Base-by-base conservation (phyloP, 2,329 filamentous ascomycete species). In the Chaetomium olivaceum region DNA sequence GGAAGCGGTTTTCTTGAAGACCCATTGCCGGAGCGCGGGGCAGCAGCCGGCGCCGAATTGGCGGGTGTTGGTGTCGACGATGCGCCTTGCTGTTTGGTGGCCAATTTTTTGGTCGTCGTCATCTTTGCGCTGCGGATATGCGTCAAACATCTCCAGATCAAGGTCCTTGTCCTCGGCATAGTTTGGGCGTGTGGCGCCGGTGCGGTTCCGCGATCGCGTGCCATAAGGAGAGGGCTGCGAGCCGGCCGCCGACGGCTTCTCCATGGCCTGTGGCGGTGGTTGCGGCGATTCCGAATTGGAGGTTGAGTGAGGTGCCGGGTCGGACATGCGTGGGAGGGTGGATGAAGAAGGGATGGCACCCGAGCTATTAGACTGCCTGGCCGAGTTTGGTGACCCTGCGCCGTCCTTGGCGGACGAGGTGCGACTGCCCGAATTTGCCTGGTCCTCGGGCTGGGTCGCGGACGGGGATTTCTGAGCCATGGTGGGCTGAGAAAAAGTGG, bases 131-230 rank as follows among this genome's bases (percentile, higher is more conserved):
- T 85, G 79, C 61, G 80, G 76, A 74, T 83, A 80, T 76, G 84
- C 85, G 74, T 97, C 94, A 76, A 93, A 92, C 76, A 84, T 79
- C 66, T 98, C 95, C 78, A 91, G 88, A 74, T 98, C 94, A 71
- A 93, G 83, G 77, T 97, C 94, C 79, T 87, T 91, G 78, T 94
- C 91, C 80, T 99, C 95, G 59, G 95, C 94, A 78, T 99, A 99
- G 79, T 99, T 99, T 71, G 90, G 89, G 71, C 95, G 91, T 72
- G 90, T 85, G 71, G 85, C 87, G 73, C 91, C 90, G 65, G 87
- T 89, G 74, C 93, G 90, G 79, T 96, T 96, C 77, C 95, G 91
- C 72, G 93, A 97, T 73, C 93, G 90, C 76, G 95, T 99, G 74
- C 94, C 94, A 79, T 99, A 97, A 57, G 88, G 89, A 71, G 87